Base-by-base conservation (phyloP, 495 filamentous ascomycete genomes). In the Lasiosphaeris hirsuta region DNA sequence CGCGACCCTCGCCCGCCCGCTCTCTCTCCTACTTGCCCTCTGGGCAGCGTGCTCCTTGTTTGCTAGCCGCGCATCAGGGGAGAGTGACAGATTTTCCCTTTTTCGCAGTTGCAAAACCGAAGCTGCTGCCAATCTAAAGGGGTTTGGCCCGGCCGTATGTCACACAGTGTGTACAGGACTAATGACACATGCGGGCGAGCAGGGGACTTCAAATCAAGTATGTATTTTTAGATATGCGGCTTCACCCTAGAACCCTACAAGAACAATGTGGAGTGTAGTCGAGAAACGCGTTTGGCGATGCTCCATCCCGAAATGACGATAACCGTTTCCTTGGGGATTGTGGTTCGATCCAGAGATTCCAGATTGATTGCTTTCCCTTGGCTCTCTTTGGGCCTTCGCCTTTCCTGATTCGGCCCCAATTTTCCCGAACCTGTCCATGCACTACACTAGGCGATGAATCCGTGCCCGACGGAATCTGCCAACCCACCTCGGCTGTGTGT, bases 301-400 rank as follows among this genome's bases (percentile, higher is more conserved):
- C 44, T 19, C 53, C 53, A 45, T 39, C 41, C 53, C 56, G 56
- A 58, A 58, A 58, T 58, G 56, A 58, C 15, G 56, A 58, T 51
- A 40, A 15, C 51, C 40, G 48, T 53, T 50, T 19, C 50, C 56
- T 36, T 23, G 52, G 54, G 43, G 42, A 34, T 56, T 50, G 53
- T 61, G 62, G 58, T 61, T 50, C 62, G 62, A 63, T 60, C 61
- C 61, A 57, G 52, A 60, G 48, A 63, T 59, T 59, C 55, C 50
- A 59, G 61, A 63, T 63, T 63, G 61, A 55, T 57, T 63, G 53
- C 47, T 23, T 51, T 34, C 33, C 33, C 23, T 40, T 36, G 18
- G 14, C 41, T 51, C 53, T 49, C 23, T 55, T 30, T 30, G 23
- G 23, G 23, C 53, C 46, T 19, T 34, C 41, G 43, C 18, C 41